These are phyloP conservation scores for Diversispora epigaea DNA, from an alignment of 192 early-diverging fungal species.

Conservation along the genomic window DNA sequence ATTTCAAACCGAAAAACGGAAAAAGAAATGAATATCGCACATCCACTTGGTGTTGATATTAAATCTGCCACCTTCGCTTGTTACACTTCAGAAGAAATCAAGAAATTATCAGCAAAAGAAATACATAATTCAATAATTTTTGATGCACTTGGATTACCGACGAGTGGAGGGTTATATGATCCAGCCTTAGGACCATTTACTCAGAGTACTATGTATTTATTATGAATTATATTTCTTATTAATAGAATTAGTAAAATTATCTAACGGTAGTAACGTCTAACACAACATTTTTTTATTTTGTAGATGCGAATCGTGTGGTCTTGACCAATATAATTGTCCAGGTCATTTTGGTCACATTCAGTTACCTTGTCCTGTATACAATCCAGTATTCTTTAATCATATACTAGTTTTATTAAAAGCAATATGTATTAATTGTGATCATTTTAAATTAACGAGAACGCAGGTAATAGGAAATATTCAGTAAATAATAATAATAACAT, in stretches of 20 bases:
- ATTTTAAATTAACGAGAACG: conserved; percentile 62
- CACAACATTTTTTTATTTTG: not conserved
- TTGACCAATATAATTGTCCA: conserved; percentile 81
- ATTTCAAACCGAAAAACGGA: no score
- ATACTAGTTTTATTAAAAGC: conserved; percentile 84
- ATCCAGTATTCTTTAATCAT: conserved; percentile 94
- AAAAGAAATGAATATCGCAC: conserved; percentile 75
- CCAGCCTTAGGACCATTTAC: conserved; percentile 90
- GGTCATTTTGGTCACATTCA: conserved; percentile 98
- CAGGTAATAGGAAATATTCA: conserved; percentile 43
- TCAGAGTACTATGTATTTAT: conserved; percentile 64
- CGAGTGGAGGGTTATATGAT: conserved; percentile 90
- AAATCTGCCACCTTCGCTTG: conserved; percentile 90
- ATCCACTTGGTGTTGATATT: conserved; percentile 78
- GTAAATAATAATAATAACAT: not conserved
- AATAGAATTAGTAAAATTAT: not conserved
- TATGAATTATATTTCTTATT: conserved; percentile 3
- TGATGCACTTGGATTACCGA: conserved; percentile 89
- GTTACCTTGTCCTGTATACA: conserved; percentile 81
- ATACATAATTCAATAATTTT: conserved; percentile 86
- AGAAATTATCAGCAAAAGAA: conserved; percentile 91
- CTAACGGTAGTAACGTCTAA: no score
- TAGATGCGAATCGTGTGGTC: conserved; percentile 84
- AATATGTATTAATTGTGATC: conserved; percentile 88
- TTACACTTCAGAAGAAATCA: conserved; percentile 82